Evolutionary conservation across 495 filamentous ascomycete species (phyloP), one percentile per base, ranked within the genome.

Genomic region (Aspergillus funiculosus): DNA sequence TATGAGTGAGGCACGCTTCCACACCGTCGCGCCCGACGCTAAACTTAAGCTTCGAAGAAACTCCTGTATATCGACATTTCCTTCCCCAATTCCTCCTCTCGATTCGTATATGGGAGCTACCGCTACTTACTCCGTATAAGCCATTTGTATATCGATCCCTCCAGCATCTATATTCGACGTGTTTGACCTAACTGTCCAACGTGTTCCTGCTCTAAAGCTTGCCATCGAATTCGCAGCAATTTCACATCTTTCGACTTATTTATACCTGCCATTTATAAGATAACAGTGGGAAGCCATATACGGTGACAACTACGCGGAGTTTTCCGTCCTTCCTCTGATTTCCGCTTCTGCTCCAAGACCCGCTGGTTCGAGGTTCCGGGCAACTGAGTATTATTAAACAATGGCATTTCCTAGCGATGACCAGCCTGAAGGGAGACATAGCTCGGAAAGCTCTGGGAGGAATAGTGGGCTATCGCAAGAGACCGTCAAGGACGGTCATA

Each of bases 401-500:
- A 71, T 71, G 68, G 61, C 64, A 25, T 59, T 54, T 50, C 61
- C 52, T 14, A 63, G 62, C 31, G 57, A 54, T 25, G 57, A 66
- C 21, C 56, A 52, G 51, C 36, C 59, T 20, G 61, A 64, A 48
- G 60, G 58, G 21, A 62, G 71, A 32, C 65, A 72, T 58, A 72
- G 61, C 44, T 72, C 71, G 7, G 69, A 61, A 41, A 70, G 67
- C 61, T 67, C 70, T 20, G 68, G 61, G 22, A 61, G 57, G 28
- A 56, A 60, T 34, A 72, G 69, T 51, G 69, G 59, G 48, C 50
- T 61, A 20, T 69, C 71, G n/a, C 69, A 75, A 37, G 69, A 71
- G 21, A 75, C 67, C 4, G 56, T 75, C 19, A 68, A 57, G 46
- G 67, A 70, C 25, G 52, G 52, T 32, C 59, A 61, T 17, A 43